Conservation (phyloP, 805 yeast species). For the Wickerhamiella shivajii region DNA sequence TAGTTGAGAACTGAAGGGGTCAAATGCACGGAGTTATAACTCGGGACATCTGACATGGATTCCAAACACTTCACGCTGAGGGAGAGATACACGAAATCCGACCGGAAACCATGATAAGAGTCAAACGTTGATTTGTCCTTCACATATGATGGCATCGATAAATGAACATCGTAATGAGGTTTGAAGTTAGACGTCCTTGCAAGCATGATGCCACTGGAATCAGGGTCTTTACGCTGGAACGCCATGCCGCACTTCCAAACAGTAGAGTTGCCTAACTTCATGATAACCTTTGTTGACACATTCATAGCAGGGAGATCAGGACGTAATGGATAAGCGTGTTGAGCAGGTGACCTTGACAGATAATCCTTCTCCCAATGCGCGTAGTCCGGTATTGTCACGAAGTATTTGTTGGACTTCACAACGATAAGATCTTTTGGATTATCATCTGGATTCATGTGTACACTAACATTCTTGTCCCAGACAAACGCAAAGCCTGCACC, state of each 20-base stretch:
- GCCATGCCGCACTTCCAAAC: conserved; percentile 63
- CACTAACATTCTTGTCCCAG: conserved; percentile 47
- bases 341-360: conserved; percentile 16
- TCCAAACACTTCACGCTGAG: conserved; percentile 28
- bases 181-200: conserved; percentile 35
- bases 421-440: conserved; percentile 55
- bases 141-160: conserved; percentile 42
- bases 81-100: conserved; percentile 67
- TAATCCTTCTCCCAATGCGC: conserved; percentile 29
- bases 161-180: conserved; percentile 49
- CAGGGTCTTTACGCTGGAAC: conserved; percentile 49
- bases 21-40: conserved; percentile 62
- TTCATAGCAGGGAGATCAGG: conserved; percentile 17
- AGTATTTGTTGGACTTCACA: conserved; percentile 45
- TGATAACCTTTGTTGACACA: conserved; percentile 30
- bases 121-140: conserved; percentile 43
- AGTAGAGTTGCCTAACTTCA: conserved; percentile 54
- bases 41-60: conserved; percentile 7
- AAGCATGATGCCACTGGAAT: conserved; percentile 11
- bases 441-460: conserved; percentile 49
- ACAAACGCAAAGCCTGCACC: conserved; percentile 67
- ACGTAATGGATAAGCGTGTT: conserved; percentile 20
- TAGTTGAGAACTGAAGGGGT: conserved; percentile 53
- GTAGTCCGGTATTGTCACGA: conserved; percentile 67
- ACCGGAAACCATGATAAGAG: conserved; percentile 66